Evolutionary conservation across 352 stramenopile species (phyloP), one percentile per base, ranked within the genome.

Genomic region (Pythium sukuiense): DNA sequence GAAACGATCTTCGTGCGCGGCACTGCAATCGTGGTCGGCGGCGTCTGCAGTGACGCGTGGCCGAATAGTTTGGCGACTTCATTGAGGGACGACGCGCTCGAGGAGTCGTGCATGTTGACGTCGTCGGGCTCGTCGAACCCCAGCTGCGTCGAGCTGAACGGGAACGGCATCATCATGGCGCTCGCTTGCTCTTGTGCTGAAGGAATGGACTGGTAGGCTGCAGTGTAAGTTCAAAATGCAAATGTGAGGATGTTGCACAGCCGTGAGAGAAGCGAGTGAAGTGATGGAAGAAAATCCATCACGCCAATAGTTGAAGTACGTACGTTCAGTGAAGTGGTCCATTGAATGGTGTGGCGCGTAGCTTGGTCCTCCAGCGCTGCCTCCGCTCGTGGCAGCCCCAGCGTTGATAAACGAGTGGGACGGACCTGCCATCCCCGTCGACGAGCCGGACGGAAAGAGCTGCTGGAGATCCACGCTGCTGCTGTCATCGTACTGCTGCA

Each of bases 1-100:
- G 68, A 74, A 3, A 74, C 68, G 18, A 74, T 74, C 3, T 59
- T 66, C 54, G 59, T 70, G 20, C 68, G 57, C 14, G 68, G 68
- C 16, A 68, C 61, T 8, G 53, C 61, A 45, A 67, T 54, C 24
- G 68, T 55, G 8, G 58, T 74, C 16, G 68, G 68, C n/a, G 68
- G 68, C 30, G 68, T 74, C 68, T 68, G 70, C 35, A 74, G 54
- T 37, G 61, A 66, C 14, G 67, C 52, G 43, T 67, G 53, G 68
- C 63, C 55, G 26, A 74, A 69, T 4, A 73, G 48, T 24, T 55
- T 62, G 53, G 65, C 57, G 20, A 72, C 59, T 56, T 72, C 65
- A 2, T 67, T 27, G 20, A 49, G 48, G n/a, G 54, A 8, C 16
- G 64, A 41, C 14, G 41, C 27, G 18, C 33, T 52, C 33, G 27